Base-by-base conservation (phyloP, 2,329 filamentous ascomycete genomes). In the Ambrosiella xylebori region DNA sequence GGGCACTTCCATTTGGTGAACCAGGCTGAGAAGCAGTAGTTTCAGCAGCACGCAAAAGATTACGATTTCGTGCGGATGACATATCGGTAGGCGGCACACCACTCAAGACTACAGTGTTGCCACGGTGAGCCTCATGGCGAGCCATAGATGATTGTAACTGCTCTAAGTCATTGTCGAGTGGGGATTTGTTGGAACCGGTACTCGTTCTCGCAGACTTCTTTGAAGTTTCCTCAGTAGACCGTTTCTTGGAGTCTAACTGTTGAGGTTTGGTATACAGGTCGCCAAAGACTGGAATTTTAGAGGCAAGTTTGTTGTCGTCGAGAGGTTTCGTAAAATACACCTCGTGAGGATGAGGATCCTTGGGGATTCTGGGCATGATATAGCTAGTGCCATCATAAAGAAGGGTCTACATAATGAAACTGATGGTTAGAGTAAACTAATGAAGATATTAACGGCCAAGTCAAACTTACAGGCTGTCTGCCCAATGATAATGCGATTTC, bases 401-500 rank as follows among this genome's bases (percentile, higher is more conserved):
- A 51, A 84, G 71, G 17, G 73, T 75, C 79, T 82, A 59, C 49
- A 57, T 15, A 52, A 56, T 19, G 8, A 12, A 41, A 19, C 54
- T 47, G n/a, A 40, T 62, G 61, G 57, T 54, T 56, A 41, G 47
- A 15, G 15, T 8, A 36, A 39, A 39, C 53, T 53, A 45, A 50
- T 17, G 40, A 12, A 12, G 74, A 51, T 49, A 51, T 13, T n/a
- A 9, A 39, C 38, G 27, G 57, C 51, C 51, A 47, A 37, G 38
- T n/a, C n/a, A 49, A 41, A 74, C 80, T 74, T 78, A 84, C 81
- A 41, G 80, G 80, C 64, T 69, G 73, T 64, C 71, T 72, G 45
- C 81, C 81, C 61, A 84, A 68, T 4, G 76, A 74, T 64, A 84
- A 70, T 64, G 79, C 72, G 57, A 84, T 73, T 51, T 74, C 71